Conservation (phyloP, 352 stramenopile genomes). For the Globisporangium heterothallicum region DNA sequence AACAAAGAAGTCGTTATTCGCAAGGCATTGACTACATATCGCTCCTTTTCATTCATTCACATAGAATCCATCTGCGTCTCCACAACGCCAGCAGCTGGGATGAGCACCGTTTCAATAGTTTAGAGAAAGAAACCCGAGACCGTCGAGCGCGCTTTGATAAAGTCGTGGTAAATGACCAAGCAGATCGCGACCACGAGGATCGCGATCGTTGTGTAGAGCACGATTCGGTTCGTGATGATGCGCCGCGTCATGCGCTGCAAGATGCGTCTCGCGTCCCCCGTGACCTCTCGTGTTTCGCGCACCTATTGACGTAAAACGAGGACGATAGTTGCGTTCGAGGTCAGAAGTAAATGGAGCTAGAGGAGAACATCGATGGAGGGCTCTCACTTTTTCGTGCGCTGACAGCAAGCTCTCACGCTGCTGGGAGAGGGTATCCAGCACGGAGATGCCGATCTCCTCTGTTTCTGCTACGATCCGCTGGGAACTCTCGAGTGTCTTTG, state of each 20-base stretch:
- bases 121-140: slow-evolving; percentile 8
- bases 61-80: no score
- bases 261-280: slow-evolving; percentile 55
- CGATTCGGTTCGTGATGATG: slow-evolving; percentile 73
- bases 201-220: slow-evolving; percentile 74
- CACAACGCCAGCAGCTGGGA: no score
- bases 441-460: slow-evolving; percentile 62
- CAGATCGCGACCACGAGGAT: slow-evolving; percentile 62
- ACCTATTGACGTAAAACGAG: slow-evolving; percentile 27
- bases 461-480: slow-evolving; percentile 62
- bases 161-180: slow-evolving; percentile 75
- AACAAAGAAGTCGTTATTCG: no score
- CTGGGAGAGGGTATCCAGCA: slow-evolving; percentile 61
- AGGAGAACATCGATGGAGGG: background rate
- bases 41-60: background rate
- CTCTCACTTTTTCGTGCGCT: slow-evolving; percentile 56
- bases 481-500: slow-evolving; percentile 56
- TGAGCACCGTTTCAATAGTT: no score
- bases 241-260: slow-evolving; percentile 73
- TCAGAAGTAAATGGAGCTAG: background rate
- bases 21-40: no score
- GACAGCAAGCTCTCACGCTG: slow-evolving; percentile 68
- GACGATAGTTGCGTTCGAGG: background rate
- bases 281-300: slow-evolving; percentile 65
- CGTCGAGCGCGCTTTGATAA: slow-evolving; percentile 34